phyloP scores from a whole-genome alignment of 2,329 filamentous ascomycete genomes.

The Alternaria conjuncta region DNA sequence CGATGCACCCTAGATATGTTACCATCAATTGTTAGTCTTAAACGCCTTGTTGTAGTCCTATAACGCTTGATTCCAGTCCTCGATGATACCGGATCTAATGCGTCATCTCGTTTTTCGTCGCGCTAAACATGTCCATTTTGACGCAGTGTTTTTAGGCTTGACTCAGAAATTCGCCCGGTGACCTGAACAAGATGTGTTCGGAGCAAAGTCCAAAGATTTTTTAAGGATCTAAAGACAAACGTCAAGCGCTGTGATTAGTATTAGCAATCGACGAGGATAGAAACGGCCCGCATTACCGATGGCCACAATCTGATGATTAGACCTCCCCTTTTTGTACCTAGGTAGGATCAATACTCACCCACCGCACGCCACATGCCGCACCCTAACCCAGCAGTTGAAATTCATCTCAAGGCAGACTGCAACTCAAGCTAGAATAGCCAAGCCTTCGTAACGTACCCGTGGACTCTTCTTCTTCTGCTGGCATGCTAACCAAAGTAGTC shows the following conservation, averaged over 20 bases:
- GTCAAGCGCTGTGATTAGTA: not conserved
- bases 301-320: not conserved
- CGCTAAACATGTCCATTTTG: not conserved
- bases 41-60: not conserved
- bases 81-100: not conserved
- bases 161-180: not conserved
- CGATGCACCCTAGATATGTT: not conserved
- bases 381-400: not conserved
- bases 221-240: not conserved
- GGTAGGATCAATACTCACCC: not conserved
- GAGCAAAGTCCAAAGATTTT: not conserved
- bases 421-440: not conserved
- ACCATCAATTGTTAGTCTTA: not conserved
- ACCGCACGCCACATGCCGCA: not conserved
- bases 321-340: not conserved
- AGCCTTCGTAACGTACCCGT: not conserved
- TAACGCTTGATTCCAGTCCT: not conserved
- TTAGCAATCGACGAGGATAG: not conserved
- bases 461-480: not conserved
- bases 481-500: not conserved
- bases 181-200: not conserved
- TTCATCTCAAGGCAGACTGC: not conserved
- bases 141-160: not conserved
- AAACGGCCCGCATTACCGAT: constrained; percentile 4
- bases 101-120: not conserved